Base-by-base conservation (phyloP, 2,329 filamentous ascomycete species). In the Aspergillus oerlinghausenensis region DNA sequence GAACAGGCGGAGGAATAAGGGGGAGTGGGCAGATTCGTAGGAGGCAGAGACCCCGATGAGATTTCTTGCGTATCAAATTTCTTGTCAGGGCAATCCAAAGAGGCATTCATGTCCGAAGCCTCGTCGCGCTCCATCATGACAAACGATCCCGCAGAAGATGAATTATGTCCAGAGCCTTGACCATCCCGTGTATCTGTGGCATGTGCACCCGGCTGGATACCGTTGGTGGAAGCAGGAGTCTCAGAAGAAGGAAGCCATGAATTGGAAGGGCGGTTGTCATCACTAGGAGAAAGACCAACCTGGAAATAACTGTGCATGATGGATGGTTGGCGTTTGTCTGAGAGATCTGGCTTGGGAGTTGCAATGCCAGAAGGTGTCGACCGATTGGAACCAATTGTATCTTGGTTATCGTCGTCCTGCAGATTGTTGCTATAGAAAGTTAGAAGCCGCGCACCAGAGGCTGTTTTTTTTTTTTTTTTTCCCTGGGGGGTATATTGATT, bases 221-320 rank as follows among this genome's bases (percentile, higher is more conserved):
- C 64, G 56, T 65, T 59, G 52, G 62, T 60, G 51, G 65, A 60
- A 55, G 60, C 50, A 62, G 65, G 62, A 57, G 63, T 65, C 57
- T 66, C 65, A 61, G 66, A 70, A 67, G 68, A 67, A 66, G 70
- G 73, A 61, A 73, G 70, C 67, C 72, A 71, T 65, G 72, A 66
- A 64, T 70, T 73, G 59, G 71, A 69, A 63, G 73, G 64, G 71
- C 62, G 80, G 77, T 76, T 73, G 82, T 84, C 83, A 86, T 87
- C 85, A 82, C 84, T 86, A 83, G 84, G 85, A 81, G 84, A 85
- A 82, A 84, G 84, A 97, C 94, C 88, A 96, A 99, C 94, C 93
- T 99, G 94, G 84, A 97, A 96, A 83, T 94, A 97, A 82, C 88
- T 95, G 76, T 87, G 85, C 84, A 94, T 88, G 80, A 97, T 96